These are phyloP conservation scores for Microbotryum violaceum DNA, from an alignment of 1,284 basidiomycete genomes.

Conservation along the genomic window DNA sequence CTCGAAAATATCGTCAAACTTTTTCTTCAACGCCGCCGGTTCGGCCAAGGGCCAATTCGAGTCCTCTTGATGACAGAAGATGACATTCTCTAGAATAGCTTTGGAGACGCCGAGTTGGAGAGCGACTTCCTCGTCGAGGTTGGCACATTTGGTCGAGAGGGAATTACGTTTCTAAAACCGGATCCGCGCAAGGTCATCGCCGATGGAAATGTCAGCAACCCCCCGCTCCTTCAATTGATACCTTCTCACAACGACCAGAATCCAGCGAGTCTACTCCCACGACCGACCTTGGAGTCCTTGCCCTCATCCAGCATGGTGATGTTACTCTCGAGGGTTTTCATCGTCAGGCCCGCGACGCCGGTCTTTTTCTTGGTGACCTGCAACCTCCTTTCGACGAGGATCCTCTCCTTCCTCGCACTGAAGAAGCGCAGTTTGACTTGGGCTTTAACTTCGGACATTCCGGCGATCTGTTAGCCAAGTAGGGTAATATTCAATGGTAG, in stretches of 20 bases:
- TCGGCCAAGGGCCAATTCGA: conserved; percentile 97
- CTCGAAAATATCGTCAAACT: conserved; percentile 90
- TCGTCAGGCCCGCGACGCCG: conserved; percentile 58
- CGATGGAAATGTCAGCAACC: background rate
- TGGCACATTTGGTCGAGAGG: conserved; percentile 92
- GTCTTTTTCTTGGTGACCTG: conserved; percentile 86
- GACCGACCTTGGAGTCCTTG: conserved; percentile 62
- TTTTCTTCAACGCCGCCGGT: conserved; percentile 81
- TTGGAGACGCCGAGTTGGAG: conserved; percentile 89
- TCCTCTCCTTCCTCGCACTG: conserved; percentile 75
- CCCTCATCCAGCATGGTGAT: conserved; percentile 63
- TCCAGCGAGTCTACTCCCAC: no score
- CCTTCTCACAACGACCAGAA: no score
- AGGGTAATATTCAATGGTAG: no score
- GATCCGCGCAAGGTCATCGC: background rate
- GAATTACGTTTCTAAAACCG: conserved; percentile 58
- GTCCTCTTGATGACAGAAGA: conserved; percentile 99
- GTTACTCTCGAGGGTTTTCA: conserved; percentile 97
- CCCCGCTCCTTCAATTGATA: no score
- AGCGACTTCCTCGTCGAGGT: conserved; percentile 92
- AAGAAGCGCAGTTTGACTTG: conserved; percentile 91
- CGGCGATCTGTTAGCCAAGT: conserved; percentile 61
- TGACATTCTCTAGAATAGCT: conserved; percentile 95
- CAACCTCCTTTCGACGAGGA: conserved; percentile 88
- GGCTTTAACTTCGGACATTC: conserved; percentile 96